Conservation (phyloP, 2,329 filamentous ascomycete genomes). For the Elsinoe arachidis region DNA sequence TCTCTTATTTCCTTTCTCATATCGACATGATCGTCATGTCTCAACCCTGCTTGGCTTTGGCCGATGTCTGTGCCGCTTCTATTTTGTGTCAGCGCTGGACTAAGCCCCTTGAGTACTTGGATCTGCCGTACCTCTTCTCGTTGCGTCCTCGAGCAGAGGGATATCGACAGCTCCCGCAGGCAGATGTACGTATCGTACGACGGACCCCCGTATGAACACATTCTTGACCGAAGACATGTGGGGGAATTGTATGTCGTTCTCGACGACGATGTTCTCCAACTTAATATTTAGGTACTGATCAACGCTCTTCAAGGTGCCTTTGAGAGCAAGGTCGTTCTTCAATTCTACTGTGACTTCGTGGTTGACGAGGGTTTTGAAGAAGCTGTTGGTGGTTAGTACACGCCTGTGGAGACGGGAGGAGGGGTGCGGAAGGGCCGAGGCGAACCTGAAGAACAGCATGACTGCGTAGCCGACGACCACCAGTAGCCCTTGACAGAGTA, state of each 20-base stretch:
- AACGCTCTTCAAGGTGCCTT: slow-evolving; percentile 92
- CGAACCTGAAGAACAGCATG: slow-evolving; percentile 29
- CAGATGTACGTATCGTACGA: slow-evolving; percentile 86
- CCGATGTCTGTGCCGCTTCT: slow-evolving; percentile 27
- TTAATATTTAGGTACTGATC: slow-evolving; percentile 99
- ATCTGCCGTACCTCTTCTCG: slow-evolving; percentile 59
- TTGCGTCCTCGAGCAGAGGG: slow-evolving; percentile 81
- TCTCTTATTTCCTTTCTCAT: too few species aligned
- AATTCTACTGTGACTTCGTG: slow-evolving; percentile 96
- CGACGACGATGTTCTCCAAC: slow-evolving; percentile 85
- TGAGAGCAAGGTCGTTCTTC: slow-evolving; percentile 99
- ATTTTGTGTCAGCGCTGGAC: slow-evolving; percentile 2
- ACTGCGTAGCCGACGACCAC: slow-evolving; percentile 11
- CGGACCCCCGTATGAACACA: slow-evolving; percentile 88
- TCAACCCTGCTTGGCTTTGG: slow-evolving; percentile 28
- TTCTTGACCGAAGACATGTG: slow-evolving; percentile 85
- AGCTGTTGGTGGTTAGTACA: slow-evolving; percentile 45
- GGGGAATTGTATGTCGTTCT: slow-evolving; percentile 90
- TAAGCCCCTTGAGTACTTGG: neutral
- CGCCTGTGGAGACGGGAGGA: too few species aligned
- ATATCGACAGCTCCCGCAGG: slow-evolving; percentile 76
- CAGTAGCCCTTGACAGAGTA: too few species aligned
- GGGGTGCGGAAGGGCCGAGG: neutral
- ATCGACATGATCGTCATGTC: too few species aligned
- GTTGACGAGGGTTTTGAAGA: slow-evolving; percentile 98